Evolutionary conservation across 441 rosid species (phyloP).

Genomic region (Eutrema salsugineum): DNA sequence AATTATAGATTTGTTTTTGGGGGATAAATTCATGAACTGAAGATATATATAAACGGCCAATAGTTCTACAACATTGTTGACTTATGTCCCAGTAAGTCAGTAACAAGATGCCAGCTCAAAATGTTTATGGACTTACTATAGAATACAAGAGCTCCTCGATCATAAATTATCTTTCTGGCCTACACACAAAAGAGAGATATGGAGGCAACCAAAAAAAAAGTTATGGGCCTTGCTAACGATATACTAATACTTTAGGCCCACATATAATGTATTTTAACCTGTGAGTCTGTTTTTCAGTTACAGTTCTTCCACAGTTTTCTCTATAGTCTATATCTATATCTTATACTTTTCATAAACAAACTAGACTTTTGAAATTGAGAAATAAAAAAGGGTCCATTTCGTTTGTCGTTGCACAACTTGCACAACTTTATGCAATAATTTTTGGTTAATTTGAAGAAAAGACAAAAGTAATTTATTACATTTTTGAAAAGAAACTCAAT

Average conservation of each 20-base stretch:
- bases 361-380: neutral
- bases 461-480: no score
- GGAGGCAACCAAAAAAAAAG: neutral
- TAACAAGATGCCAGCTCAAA: neutral
- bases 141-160: neutral
- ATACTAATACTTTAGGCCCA: neutral
- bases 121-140: neutral
- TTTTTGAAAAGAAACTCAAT: neutral
- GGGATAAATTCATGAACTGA: no score
- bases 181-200: neutral
- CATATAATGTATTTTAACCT: neutral
- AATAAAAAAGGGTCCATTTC: neutral
- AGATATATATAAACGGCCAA: no score
- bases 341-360: no score
- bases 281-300: no score
- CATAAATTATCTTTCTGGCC: neutral
- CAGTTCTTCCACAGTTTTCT: no score
- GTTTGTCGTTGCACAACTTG: neutral
- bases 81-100: neutral
- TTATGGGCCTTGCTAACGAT: neutral
- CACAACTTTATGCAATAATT: no score
- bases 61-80: neutral
- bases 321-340: no score
- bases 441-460: neutral
- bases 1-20: no score